Evolutionary conservation across 179 eudicot genomes (phyloP).

Genomic region (Silene coronaria): DNA sequence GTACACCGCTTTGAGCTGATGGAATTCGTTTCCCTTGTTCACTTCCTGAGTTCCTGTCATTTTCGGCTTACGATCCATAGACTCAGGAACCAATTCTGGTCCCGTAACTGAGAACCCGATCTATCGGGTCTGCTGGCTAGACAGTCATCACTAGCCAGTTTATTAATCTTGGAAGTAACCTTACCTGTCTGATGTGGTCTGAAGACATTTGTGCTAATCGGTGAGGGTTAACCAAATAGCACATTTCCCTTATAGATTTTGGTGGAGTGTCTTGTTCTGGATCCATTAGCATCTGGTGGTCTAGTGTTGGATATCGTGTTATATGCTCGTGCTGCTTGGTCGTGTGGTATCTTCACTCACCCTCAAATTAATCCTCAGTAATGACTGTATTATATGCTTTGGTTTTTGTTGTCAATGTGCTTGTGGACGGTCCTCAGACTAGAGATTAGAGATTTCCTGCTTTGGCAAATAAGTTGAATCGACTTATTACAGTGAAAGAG

Average conservation of each 20-base stretch:
- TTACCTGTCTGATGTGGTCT: background rate
- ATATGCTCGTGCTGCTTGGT: background rate
- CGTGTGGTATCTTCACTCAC: background rate
- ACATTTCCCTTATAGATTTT: too few species aligned
- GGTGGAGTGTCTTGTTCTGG: too few species aligned
- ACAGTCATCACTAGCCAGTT: background rate
- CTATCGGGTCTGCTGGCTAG: background rate
- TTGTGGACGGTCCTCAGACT: too few species aligned
- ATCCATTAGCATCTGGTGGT: too few species aligned
- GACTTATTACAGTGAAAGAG: too few species aligned
- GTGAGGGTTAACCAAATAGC: background rate
- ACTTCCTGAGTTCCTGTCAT: background rate
- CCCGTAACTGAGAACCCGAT: background rate
- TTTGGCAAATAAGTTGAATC: too few species aligned
- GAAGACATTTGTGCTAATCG: too few species aligned
- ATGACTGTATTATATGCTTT: too few species aligned
- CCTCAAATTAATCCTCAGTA: too few species aligned
- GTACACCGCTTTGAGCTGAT: background rate
- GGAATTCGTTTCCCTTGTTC: too few species aligned
- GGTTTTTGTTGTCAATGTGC: too few species aligned
- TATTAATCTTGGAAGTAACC: background rate
- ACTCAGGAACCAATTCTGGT: background rate
- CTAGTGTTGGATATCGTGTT: background rate
- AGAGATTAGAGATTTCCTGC: too few species aligned
- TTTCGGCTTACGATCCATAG: background rate